Evolutionary conservation across 371 early-diverging fungal species (phyloP), one percentile per base, ranked within the genome.

Genomic region (Mucor sp.): DNA sequence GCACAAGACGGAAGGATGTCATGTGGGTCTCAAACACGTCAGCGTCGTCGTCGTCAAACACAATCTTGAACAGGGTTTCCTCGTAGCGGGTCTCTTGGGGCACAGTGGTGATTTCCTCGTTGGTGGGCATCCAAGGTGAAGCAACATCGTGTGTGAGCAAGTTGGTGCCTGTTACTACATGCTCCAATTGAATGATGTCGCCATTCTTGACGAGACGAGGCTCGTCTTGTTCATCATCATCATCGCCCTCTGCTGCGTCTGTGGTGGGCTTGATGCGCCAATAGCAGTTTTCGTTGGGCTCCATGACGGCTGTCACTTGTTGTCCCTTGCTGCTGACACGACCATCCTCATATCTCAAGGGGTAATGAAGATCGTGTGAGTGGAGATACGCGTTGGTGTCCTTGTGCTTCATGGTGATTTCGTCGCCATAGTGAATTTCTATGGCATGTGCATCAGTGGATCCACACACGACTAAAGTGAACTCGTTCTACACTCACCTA

Each of bases 61-160:
- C 65, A 58, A 89, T 84, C 74, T 80, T 84, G 84, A 84, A 94
- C 28, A 85, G 82, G 14, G 89, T 94, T 63, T 89, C 92, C 56
- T 89, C 85, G 60, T 80, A 80, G 21, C 86, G 78, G 0, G 71
- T 73, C 9, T 81, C 77, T 28, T 79, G 64, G 32, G 84, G 71
- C 3, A 92, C 82, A 1, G 96, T 94, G 0, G 98, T 97, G 53
- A 98, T 80, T 79, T 99, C 99, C 85, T 95, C 94, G 69, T 99
- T 94, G n/a, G 99, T 98, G 11, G 93, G 76, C 75, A 94, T 94
- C 63, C 94, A 74, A n/a, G 98, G 97, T 17, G 95, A 95, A 5
- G 99, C 99, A 19, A 99, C 99, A 74, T 99, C 99, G 75, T 98
- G 99, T 2, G 99, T 96, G 61, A 95, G 72, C 19, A 99, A 82